Evolutionary conservation across 1,284 basidiomycete species (phyloP).

Genomic region (Melampsora americana): DNA sequence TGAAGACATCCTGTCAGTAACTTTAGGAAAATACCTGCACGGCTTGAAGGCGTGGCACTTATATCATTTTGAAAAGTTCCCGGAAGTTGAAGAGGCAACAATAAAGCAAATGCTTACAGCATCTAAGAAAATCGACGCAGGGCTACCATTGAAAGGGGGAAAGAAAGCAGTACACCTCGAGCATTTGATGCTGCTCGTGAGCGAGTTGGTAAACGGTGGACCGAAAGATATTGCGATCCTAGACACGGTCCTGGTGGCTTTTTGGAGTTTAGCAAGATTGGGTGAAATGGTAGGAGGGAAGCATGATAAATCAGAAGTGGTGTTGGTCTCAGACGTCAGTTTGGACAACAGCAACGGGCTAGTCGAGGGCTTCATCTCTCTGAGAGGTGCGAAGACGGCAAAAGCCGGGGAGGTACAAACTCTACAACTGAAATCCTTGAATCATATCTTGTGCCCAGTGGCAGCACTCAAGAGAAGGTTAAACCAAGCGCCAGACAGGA

Average conservation of each 20-base stretch:
- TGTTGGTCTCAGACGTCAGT: too few species aligned
- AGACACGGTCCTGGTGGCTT: not conserved
- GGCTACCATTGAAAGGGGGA: not conserved
- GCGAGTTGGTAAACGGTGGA: not conserved
- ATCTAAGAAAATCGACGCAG: not conserved
- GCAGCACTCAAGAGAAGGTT: too few species aligned
- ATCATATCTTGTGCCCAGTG: too few species aligned
- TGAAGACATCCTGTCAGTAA: not conserved
- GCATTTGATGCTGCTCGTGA: not conserved
- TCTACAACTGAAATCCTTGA: too few species aligned
- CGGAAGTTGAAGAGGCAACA: not conserved
- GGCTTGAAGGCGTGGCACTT: too few species aligned
- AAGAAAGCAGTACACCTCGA: not conserved
- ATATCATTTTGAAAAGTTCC: not conserved
- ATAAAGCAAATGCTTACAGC: not conserved
- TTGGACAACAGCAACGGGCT: too few species aligned
- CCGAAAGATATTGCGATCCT: not conserved
- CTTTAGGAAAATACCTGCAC: not conserved
- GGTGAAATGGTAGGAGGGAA: not conserved
- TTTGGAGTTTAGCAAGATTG: constrained; percentile 6
- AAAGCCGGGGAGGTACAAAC: too few species aligned
- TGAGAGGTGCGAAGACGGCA: too few species aligned
- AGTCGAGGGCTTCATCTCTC: too few species aligned
- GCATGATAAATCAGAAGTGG: too few species aligned
- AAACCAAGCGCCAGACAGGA: too few species aligned